Conservation (phyloP, 768 basidiomycete genomes). For the Leucocoprinus birnbaumii region DNA sequence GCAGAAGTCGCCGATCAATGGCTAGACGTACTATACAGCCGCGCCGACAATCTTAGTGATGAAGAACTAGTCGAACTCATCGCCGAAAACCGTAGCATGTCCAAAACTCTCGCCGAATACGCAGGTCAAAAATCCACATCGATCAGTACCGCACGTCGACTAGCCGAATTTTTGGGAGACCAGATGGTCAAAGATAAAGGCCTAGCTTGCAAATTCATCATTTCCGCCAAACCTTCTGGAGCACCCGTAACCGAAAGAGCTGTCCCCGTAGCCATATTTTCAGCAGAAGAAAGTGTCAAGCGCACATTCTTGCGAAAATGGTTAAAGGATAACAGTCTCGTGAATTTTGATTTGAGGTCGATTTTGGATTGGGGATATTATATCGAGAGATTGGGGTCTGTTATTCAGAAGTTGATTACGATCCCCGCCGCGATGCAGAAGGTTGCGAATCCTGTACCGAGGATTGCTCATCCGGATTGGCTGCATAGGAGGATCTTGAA, state of each 20-base stretch:
- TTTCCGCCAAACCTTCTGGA: slow-evolving; percentile 88
- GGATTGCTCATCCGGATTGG: slow-evolving; percentile 97
- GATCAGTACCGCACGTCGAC: slow-evolving; percentile 91
- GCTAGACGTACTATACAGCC: slow-evolving; percentile 92
- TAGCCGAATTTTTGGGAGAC: slow-evolving; percentile 95
- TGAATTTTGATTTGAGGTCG: slow-evolving; percentile 86
- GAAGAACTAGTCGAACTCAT: slow-evolving; percentile 97
- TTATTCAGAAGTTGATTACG: slow-evolving; percentile 98
- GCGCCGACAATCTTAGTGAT: slow-evolving; percentile 80
- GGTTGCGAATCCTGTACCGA: slow-evolving; percentile 92
- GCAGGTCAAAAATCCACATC: slow-evolving; percentile 97
- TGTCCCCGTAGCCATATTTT: slow-evolving; percentile 96
- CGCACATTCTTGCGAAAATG: slow-evolving; percentile 90
- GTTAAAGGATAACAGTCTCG: slow-evolving; percentile 89
- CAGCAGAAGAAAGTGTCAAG: slow-evolving; percentile 90
- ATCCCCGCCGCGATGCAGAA: slow-evolving; percentile 99
- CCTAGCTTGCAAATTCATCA: slow-evolving; percentile 98
- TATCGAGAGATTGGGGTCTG: slow-evolving; percentile 94
- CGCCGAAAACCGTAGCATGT: slow-evolving; percentile 98
- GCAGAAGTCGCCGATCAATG: slow-evolving; percentile 94
- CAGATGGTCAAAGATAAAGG: slow-evolving; percentile 99
- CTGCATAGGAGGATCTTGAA: slow-evolving; percentile 86
- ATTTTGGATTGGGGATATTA: slow-evolving; percentile 99
- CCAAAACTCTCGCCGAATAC: slow-evolving; percentile 94
- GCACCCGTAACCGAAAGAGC: slow-evolving; percentile 97